Conservation (phyloP, 352 stramenopile species). For the Phytophthora fragariaefolia region DNA sequence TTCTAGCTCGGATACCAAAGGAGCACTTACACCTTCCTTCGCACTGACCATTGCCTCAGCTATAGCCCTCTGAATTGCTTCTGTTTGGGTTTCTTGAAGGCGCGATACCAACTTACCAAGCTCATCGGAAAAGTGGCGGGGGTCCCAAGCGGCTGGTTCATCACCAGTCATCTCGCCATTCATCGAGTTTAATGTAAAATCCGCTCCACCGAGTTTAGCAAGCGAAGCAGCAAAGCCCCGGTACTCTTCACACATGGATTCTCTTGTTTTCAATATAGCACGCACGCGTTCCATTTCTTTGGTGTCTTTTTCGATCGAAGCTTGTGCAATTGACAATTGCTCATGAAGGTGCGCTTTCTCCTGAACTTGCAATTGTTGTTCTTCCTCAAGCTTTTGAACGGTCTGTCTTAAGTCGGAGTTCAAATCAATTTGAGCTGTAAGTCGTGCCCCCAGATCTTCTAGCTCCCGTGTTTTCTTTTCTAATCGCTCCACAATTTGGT, state of each 20-base stretch:
- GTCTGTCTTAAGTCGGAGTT: slow-evolving; percentile 39
- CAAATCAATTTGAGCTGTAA: slow-evolving; percentile 32
- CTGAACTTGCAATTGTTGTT: slow-evolving; percentile 31
- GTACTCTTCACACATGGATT: slow-evolving; percentile 36
- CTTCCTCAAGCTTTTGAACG: slow-evolving; percentile 49
- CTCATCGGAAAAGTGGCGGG: slow-evolving; percentile 45
- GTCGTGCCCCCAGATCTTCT: slow-evolving; percentile 33
- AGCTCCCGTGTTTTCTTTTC: slow-evolving; percentile 52
- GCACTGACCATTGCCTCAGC: slow-evolving; percentile 37
- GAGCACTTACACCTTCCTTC: slow-evolving; percentile 34
- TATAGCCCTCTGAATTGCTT: slow-evolving; percentile 41
- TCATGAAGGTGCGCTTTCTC: slow-evolving; percentile 54
- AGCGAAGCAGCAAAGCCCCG: slow-evolving; percentile 42
- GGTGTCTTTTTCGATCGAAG: slow-evolving; percentile 32
- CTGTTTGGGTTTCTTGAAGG: slow-evolving; percentile 37
- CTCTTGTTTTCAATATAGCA: slow-evolving; percentile 32
- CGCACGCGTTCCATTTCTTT: slow-evolving; percentile 26
- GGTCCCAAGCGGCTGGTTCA: slow-evolving; percentile 23
- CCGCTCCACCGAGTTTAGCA: slow-evolving; percentile 22
- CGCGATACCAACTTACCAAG: slow-evolving; percentile 33
- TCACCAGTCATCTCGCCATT: slow-evolving; percentile 19
- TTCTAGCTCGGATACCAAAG: slow-evolving; percentile 54
- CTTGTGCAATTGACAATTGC: slow-evolving; percentile 43
- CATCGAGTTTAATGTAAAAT: slow-evolving; percentile 11
- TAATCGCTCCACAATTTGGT: slow-evolving; percentile 49